Percentiles rank a stretch among this genome's conserved stretches.
phyloP scores from a whole-genome alignment of 768 basidiomycete species.

The Lanmaoa rubissima region DNA sequence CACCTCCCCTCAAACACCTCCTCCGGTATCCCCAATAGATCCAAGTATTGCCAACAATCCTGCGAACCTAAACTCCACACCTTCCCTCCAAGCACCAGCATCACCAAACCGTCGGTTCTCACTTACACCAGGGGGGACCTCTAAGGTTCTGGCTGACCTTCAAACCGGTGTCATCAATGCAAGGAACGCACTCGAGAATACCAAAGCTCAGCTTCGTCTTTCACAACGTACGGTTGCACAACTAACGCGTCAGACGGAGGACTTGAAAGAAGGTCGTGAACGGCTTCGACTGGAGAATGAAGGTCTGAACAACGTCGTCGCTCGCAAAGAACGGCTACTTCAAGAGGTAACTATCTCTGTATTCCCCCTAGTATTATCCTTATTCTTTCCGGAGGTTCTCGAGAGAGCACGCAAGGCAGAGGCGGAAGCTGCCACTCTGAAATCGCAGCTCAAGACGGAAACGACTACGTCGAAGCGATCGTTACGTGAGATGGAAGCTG shows the following conservation, averaged over 20 bases:
- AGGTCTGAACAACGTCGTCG: constrained; percentile 82
- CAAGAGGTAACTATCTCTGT: constrained; percentile 63
- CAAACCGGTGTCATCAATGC: constrained; percentile 82
- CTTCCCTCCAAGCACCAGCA: constrained; percentile 41
- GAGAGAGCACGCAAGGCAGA: constrained; percentile 88
- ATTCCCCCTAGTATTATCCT: background rate
- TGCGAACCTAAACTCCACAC: constrained; percentile 34
- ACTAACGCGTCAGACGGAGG: constrained; percentile 82
- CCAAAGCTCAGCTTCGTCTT: constrained; percentile 75
- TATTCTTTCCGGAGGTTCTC: constrained; percentile 49
- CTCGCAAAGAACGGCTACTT: constrained; percentile 80
- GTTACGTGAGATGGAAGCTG: constrained; percentile 75
- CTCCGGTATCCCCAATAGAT: constrained; percentile 37
- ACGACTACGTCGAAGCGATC: constrained; percentile 70
- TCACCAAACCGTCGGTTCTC: constrained; percentile 57
- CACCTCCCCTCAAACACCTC: constrained; percentile 31
- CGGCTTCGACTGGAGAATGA: constrained; percentile 82
- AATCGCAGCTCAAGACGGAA: constrained; percentile 71
- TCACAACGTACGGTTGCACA: constrained; percentile 83
- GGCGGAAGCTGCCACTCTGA: constrained; percentile 64
- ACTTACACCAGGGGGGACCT: constrained; percentile 75
- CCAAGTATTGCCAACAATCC: constrained; percentile 28
- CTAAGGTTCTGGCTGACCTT: constrained; percentile 84
- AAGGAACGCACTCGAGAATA: constrained; percentile 80
- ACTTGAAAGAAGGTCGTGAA: constrained; percentile 85